phyloP scores from a whole-genome alignment of 768 basidiomycete genomes.

The Brasilioporus rufonigricans region DNA sequence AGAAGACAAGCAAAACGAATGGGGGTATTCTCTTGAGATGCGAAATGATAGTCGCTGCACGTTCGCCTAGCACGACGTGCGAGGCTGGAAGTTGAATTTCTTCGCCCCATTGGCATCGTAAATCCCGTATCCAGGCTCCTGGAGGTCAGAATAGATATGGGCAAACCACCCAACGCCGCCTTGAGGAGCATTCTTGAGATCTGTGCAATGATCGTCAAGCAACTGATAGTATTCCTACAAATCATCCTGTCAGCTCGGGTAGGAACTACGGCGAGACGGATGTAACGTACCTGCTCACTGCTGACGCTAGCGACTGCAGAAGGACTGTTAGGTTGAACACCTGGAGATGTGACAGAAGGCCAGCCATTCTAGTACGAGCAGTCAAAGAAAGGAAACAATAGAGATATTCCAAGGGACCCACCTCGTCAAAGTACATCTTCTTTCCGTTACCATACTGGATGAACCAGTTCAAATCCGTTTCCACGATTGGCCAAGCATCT shows the following conservation, averaged over 20 bases:
- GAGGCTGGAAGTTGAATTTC: slow-evolving; percentile 67
- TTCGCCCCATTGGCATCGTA: slow-evolving; percentile 45
- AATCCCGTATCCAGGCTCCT: slow-evolving; percentile 71
- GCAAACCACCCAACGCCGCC: slow-evolving; percentile 83
- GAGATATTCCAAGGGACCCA: slow-evolving; percentile 24
- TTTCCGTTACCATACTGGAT: slow-evolving; percentile 59
- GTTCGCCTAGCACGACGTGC: slow-evolving; percentile 51
- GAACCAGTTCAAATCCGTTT: slow-evolving; percentile 64
- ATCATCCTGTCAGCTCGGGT: neutral
- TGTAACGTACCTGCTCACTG: slow-evolving; percentile 54
- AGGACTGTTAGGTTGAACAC: slow-evolving; percentile 65
- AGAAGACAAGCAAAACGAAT: neutral
- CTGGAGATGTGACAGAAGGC: slow-evolving; percentile 61
- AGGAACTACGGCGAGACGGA: neutral
- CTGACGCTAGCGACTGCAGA: slow-evolving; percentile 56
- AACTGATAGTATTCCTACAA: slow-evolving; percentile 52
- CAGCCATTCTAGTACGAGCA: slow-evolving; percentile 61
- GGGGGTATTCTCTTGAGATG: too few species aligned
- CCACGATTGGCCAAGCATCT: slow-evolving; percentile 61
- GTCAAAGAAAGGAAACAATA: neutral
- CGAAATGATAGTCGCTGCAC: neutral
- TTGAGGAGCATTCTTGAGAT: slow-evolving; percentile 55
- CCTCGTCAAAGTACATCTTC: slow-evolving; percentile 76
- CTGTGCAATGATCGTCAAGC: slow-evolving; percentile 60
- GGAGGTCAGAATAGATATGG: slow-evolving; percentile 69